Percentiles rank a stretch among this genome's conserved stretches.
These are phyloP conservation scores for Verticillium dahliae DNA, from an alignment of 2,329 filamentous ascomycete species.

Conservation along the genomic window DNA sequence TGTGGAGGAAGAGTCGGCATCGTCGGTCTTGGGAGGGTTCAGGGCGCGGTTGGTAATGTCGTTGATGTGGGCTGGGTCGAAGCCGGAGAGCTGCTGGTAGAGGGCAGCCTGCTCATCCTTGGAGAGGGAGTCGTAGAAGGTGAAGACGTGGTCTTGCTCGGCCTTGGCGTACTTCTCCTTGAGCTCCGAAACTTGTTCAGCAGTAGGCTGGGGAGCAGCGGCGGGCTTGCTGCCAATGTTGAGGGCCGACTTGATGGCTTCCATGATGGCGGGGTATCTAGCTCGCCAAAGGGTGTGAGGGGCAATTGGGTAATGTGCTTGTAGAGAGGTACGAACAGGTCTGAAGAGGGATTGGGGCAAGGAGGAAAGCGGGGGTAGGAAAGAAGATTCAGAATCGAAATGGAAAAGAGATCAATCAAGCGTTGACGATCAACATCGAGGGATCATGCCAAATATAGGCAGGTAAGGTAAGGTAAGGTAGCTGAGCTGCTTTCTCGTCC, in stretches of 20 bases:
- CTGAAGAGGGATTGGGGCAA: background rate
- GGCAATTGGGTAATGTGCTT: background rate
- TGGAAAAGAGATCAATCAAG: conserved; percentile 6
- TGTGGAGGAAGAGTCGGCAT: conserved; percentile 38
- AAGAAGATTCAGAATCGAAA: background rate
- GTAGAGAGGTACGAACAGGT: background rate
- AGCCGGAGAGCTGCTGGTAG: conserved; percentile 72
- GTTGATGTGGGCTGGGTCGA: conserved; percentile 85
- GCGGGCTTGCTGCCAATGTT: conserved; percentile 25
- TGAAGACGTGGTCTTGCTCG: conserved; percentile 75
- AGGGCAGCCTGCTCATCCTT: conserved; percentile 68
- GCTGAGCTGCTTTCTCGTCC: background rate
- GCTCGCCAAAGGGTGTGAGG: background rate
- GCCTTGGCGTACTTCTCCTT: conserved; percentile 68
- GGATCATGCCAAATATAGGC: background rate
- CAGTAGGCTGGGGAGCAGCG: conserved; percentile 45
- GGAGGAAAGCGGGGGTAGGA: background rate
- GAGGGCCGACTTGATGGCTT: conserved; percentile 35
- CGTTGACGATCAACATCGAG: conserved; percentile 1
- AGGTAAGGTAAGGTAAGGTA: background rate
- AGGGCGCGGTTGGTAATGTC: conserved; percentile 76
- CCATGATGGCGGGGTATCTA: conserved; percentile 25
- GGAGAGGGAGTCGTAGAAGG: conserved; percentile 75
- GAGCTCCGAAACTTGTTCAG: conserved; percentile 61
- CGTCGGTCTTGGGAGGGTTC: conserved; percentile 62